phyloP scores from a whole-genome alignment of 768 basidiomycete species.

The Boletellus sp. region DNA sequence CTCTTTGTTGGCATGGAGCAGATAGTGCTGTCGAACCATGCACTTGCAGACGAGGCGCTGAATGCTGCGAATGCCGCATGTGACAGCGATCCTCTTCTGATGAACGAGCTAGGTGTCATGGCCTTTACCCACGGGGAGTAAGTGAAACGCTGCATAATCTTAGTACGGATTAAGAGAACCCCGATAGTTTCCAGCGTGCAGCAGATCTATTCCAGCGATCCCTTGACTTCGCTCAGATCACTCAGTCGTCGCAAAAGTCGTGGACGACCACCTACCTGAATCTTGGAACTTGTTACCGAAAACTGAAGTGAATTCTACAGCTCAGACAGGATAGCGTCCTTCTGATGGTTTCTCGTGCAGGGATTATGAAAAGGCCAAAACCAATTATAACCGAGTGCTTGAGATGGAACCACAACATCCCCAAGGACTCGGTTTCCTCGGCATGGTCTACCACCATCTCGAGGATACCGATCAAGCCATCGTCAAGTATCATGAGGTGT shows the following conservation, averaged over 20 bases:
- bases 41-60: constrained; percentile 84
- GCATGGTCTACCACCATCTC: constrained; percentile 80
- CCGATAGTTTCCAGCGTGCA: constrained; percentile 66
- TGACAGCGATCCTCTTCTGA: constrained; percentile 80
- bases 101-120: constrained; percentile 93
- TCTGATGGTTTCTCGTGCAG: constrained; percentile 28
- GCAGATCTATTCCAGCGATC: constrained; percentile 68
- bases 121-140: constrained; percentile 84
- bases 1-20: constrained; percentile 99
- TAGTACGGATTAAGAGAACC: constrained; percentile 26
- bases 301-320: constrained; percentile 56
- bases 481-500: constrained; percentile 87
- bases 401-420: constrained; percentile 84
- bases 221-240: constrained; percentile 76
- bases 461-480: constrained; percentile 78
- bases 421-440: constrained; percentile 80
- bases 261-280: constrained; percentile 93
- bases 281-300: constrained; percentile 84
- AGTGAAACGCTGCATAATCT: constrained; percentile 25
- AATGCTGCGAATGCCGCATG: constrained; percentile 79
- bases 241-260: constrained; percentile 77
- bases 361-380: constrained; percentile 61
- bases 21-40: constrained; percentile 79
- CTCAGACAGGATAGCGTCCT: not conserved
- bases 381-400: constrained; percentile 73